Base-by-base conservation (phyloP, 176 grass and related monocot species). In the Alloteropsis semialata region DNA sequence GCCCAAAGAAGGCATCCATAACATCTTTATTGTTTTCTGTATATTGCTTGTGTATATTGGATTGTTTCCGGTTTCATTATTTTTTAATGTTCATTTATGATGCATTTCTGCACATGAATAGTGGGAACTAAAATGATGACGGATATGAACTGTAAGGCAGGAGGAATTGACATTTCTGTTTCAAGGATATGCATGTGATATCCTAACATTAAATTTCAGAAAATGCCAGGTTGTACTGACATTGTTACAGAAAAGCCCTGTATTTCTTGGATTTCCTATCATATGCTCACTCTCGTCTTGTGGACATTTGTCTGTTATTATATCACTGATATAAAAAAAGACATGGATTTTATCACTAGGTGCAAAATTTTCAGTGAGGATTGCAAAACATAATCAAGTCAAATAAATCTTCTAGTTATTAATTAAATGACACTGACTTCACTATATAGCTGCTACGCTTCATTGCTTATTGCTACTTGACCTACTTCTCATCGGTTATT, bases 361-460 rank as follows among this genome's bases (percentile, higher is more conserved):
- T 10, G 15, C 1, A 53, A 24, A 24, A 41, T 22, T 19, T 29
- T 41, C 0, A 37, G 5, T 54, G 13, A 56, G 9, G 36, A 42
- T 69, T 69, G 34, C 3, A 42, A 54, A 54, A 80, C 63, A 54
- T 54, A 41, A 27, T 41, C 55, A 14, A 71, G 44, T 39, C 11
- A 41, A 29, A 56, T 38, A 72, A 37, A 65, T 17, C 13, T 75
- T 74, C 72, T 72, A 5, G 13, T 71, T 80, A 15, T 86, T 54
- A 17, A 63, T 73, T 36, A 82, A 51, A 77, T 73, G 65, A 7
- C 45, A 37, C 21, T 54, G 32, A 60, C 10, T 28, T 15, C 43
- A 73, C 56, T 33, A 10, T 75, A 44, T 54, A 74, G 8, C 46
- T 48, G 51, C n/a, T 55, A 61, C 17, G 17, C 33, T 27, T 32